A percentile compares a stretch with the other conserved stretches of the same genome.
Conservation (phyloP, 1,284 basidiomycete genomes). For the Quambalaria eucalypti region DNA sequence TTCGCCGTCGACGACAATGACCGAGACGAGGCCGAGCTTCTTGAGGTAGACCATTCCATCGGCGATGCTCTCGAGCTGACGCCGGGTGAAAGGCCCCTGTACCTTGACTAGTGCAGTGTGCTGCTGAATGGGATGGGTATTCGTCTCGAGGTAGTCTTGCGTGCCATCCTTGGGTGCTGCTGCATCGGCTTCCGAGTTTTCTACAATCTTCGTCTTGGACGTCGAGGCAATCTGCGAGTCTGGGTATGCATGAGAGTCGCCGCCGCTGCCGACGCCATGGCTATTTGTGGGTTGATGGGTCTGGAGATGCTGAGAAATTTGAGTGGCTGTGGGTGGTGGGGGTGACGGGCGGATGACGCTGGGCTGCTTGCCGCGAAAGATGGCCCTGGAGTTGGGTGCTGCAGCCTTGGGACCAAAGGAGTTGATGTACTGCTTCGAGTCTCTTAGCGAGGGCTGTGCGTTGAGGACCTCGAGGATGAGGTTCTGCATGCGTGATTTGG, state of each 20-base stretch:
- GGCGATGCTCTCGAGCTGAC: slow-evolving; percentile 85
- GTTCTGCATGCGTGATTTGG: slow-evolving; percentile 58
- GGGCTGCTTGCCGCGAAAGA: not conserved
- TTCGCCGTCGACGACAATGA: slow-evolving; percentile 89
- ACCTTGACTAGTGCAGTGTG: slow-evolving; percentile 91
- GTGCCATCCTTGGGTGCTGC: slow-evolving; percentile 3
- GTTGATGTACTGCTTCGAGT: slow-evolving; percentile 78
- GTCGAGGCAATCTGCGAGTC: slow-evolving; percentile 9
- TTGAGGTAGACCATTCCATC: slow-evolving; percentile 89
- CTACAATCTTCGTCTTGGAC: not conserved
- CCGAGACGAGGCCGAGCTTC: slow-evolving; percentile 85
- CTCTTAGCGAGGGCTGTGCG: slow-evolving; percentile 82
- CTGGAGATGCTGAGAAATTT: too few species aligned
- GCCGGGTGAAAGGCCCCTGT: slow-evolving; percentile 92
- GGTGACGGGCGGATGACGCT: not conserved
- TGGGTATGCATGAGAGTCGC: not conserved
- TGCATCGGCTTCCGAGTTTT: slow-evolving; percentile 5
- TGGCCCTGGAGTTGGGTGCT: not conserved
- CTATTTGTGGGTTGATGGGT: too few species aligned
- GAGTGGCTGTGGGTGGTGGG: not conserved
- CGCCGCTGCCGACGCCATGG: not conserved
- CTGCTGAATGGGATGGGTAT: slow-evolving; percentile 52
- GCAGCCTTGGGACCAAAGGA: slow-evolving; percentile 58
- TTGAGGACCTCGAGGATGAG: slow-evolving; percentile 91
- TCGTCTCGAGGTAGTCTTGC: not conserved